Base-by-base conservation (phyloP, 1,284 basidiomycete genomes). In the Sporisorium graminicola region DNA sequence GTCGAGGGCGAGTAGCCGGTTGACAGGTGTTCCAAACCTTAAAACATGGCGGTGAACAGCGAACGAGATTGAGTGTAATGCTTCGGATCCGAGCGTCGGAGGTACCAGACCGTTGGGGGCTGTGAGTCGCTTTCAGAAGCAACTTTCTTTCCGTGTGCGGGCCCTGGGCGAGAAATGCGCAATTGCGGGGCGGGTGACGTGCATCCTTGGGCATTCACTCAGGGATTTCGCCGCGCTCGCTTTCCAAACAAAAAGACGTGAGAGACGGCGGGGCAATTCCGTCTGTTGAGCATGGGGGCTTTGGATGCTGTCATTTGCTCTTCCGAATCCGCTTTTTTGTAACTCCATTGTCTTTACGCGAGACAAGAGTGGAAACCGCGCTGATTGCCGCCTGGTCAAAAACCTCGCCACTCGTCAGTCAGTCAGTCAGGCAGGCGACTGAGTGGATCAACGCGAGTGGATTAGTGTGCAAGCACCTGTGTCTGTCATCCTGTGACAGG, bases 41-140 rank as follows among this genome's bases (percentile, higher is more conserved):
- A 44, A n/a, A 44, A 44, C 3, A 44, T 47, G 24, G 20, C 33
- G 51, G 51, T 33, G 31, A 37, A 52, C 33, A 52, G 24, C 33
- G 3, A 18, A 52, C 51, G 51, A 37, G 7, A 29, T 22, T 24
- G 18, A 22, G 29, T 26, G 51, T 7, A 12, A 1, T 1, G 10
- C 10, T 16, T 37, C 51, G 51, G 51, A 37, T 37, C 51, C 51
- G 52, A 54, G 13, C 1, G 22, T 18, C 6, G 24, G 6, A n/a
- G 14, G 49, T 7, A 12, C 29, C 29, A 5, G 49, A n/a, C 49
- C 9, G 18, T 24, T 16, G 18, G 4, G 4, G 27, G 20, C n/a
- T n/a, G 14, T 12, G 9, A 12, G 13, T 13, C 35, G 52, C 55
- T 57, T 57, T 57, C 55, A 57, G 55, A 16, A 4, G 55, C 55